These are phyloP conservation scores for Pneumocystis canis DNA, from an alignment of 1,139 yeast genomes.

Conservation along the genomic window DNA sequence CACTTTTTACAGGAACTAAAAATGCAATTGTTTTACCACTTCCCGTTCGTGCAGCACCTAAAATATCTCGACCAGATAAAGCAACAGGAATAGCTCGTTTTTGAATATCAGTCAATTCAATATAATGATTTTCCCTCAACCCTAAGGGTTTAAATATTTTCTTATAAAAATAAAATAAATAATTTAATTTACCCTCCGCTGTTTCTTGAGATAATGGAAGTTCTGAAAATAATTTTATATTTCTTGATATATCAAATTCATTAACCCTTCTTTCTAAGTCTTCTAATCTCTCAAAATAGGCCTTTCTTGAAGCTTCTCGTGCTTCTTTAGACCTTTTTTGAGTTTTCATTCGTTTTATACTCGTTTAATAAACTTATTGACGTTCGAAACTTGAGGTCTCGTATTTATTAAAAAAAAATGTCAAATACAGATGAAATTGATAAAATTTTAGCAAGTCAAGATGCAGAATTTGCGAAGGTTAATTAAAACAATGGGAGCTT, in stretches of 20 bases:
- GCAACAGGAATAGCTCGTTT: slow-evolving; percentile 62
- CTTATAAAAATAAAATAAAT: slow-evolving; percentile 40
- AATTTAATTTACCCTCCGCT: slow-evolving; percentile 3
- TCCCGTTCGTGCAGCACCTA: slow-evolving; percentile 93
- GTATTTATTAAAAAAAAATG: background rate
- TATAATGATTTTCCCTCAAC: slow-evolving; percentile 48
- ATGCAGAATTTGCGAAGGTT: slow-evolving; percentile 1
- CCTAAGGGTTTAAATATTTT: slow-evolving; percentile 47
- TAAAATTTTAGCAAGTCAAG: background rate
- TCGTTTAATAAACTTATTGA: too few relatives aligned
- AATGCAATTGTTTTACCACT: slow-evolving; percentile 93
- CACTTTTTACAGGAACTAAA: slow-evolving; percentile 41
- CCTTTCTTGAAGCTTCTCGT: background rate
- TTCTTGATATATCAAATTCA: background rate
- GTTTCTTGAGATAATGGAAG: slow-evolving; percentile 62
- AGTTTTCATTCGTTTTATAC: too few relatives aligned
- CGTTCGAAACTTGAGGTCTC: background rate
- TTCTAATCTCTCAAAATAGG: background rate
- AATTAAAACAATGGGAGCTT: background rate
- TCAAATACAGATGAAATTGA: background rate
- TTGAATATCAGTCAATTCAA: slow-evolving; percentile 75
- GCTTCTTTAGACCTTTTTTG: background rate
- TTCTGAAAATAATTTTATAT: slow-evolving; percentile 30
- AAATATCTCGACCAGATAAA: slow-evolving; percentile 63
- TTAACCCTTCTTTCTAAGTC: background rate